A percentile compares a stretch with the other conserved stretches of the same genome.
phyloP scores from a whole-genome alignment of 1,284 basidiomycete species.

The Irpex sp. region DNA sequence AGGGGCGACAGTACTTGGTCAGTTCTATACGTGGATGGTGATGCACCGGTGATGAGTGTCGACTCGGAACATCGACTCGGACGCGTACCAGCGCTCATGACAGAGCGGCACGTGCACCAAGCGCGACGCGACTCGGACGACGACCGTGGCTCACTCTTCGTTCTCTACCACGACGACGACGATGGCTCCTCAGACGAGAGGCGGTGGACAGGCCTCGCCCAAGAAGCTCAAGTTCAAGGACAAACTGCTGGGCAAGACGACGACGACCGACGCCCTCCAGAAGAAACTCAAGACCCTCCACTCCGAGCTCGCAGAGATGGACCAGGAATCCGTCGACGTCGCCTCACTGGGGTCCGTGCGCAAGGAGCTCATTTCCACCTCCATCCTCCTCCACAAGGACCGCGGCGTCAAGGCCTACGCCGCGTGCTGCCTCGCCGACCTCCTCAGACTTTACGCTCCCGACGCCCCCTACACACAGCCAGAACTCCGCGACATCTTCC shows the following conservation, averaged over 20 bases:
- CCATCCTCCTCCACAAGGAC: slow-evolving; percentile 91
- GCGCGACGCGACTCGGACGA: not conserved
- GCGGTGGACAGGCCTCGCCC: slow-evolving; percentile 43
- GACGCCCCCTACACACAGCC: slow-evolving; percentile 91
- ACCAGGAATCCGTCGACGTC: slow-evolving; percentile 85
- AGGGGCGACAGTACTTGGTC: no score
- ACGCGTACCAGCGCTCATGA: no score
- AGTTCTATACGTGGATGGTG: no score
- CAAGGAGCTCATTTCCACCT: slow-evolving; percentile 77
- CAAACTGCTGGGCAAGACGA: slow-evolving; percentile 66
- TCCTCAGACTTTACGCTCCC: slow-evolving; percentile 92
- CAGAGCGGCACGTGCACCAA: no score
- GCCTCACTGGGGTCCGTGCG: slow-evolving; percentile 66
- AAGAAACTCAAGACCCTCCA: slow-evolving; percentile 85
- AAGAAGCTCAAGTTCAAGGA: slow-evolving; percentile 75
- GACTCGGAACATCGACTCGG: no score
- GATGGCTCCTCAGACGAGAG: slow-evolving; percentile 76
- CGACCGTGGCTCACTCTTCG: not conserved
- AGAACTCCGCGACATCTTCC: slow-evolving; percentile 91
- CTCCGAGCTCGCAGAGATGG: slow-evolving; percentile 77
- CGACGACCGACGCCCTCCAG: slow-evolving; percentile 72
- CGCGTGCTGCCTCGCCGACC: slow-evolving; percentile 92
- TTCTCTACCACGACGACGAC: no score
- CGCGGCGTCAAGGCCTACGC: slow-evolving; percentile 90
- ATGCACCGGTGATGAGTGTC: no score